A percentile compares a stretch with the other conserved stretches of the same genome.
These are phyloP conservation scores for Acacia concinna DNA, from an alignment of 331 rosid species.

Conservation along the genomic window DNA sequence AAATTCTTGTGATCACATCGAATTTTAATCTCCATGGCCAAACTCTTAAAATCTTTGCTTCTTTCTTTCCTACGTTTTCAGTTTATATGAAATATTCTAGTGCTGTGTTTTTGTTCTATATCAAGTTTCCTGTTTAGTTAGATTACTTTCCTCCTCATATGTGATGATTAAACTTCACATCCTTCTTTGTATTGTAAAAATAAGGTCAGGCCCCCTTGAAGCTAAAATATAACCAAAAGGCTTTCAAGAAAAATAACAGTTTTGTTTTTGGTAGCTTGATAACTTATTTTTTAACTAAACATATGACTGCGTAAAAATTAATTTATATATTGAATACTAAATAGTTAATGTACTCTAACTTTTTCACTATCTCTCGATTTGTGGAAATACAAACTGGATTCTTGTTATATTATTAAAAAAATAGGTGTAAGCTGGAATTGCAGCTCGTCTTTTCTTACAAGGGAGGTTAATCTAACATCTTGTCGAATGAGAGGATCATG, in stretches of 20 bases:
- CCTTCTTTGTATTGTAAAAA: neutral
- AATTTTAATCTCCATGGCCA: neutral
- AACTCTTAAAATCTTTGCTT: neutral
- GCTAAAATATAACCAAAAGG: neutral
- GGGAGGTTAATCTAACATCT: neutral
- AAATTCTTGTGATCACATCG: constrained; percentile 5
- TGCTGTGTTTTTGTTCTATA: neutral
- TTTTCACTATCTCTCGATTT: neutral
- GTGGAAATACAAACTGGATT: neutral
- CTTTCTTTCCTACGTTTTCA: neutral
- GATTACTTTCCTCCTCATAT: neutral
- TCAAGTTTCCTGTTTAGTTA: neutral
- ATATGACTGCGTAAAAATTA: neutral
- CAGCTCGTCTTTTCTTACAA: neutral
- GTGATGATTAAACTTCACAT: neutral
- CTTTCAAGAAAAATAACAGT: neutral
- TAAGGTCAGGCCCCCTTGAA: neutral
- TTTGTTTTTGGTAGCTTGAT: neutral
- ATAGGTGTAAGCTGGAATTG: neutral
- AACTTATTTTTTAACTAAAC: neutral
- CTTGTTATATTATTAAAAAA: neutral
- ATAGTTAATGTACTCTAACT: neutral
- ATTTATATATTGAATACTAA: neutral
- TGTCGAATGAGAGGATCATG: neutral
- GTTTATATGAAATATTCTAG: neutral